Conservation (phyloP, 148 eudicot genomes). For the Spergularia marina region DNA sequence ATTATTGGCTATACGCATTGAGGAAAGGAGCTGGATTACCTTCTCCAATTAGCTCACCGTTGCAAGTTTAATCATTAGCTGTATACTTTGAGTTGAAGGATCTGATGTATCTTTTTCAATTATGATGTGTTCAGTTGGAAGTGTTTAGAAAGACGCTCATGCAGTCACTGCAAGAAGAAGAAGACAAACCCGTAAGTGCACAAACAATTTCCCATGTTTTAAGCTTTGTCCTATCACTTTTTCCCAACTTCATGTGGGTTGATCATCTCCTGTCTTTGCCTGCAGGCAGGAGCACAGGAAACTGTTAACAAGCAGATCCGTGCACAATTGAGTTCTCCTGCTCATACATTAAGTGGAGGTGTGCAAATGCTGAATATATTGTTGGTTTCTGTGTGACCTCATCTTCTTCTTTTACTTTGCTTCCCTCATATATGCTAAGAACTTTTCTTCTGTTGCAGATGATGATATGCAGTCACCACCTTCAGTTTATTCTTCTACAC, state of each 20-base stretch:
- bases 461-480: slow-evolving; percentile 46
- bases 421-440: not conserved
- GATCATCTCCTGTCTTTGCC: slow-evolving; percentile 2
- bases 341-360: slow-evolving; percentile 42
- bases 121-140: slow-evolving; percentile 57
- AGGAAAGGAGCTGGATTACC: no score
- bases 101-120: not conserved
- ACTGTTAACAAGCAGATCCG: slow-evolving; percentile 27
- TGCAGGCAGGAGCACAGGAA: slow-evolving; percentile 43
- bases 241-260: not conserved
- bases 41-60: not conserved
- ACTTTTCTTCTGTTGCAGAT: slow-evolving; percentile 34
- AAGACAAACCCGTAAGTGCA: slow-evolving; percentile 57
- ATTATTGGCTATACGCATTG: no score
- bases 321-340: slow-evolving; percentile 35
- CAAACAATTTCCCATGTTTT: not conserved
- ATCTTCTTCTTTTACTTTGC: not conserved
- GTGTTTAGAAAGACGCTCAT: slow-evolving; percentile 84
- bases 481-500: slow-evolving; percentile 43
- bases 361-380: not conserved
- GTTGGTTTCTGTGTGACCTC: not conserved
- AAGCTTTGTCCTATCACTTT: not conserved
- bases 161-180: slow-evolving; percentile 90
- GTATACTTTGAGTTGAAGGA: not conserved
- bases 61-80: not conserved